Evolutionary conservation across 164 flowering plant species (phyloP), one percentile per base, ranked within the genome.

Genomic region (Annona cherimola): DNA sequence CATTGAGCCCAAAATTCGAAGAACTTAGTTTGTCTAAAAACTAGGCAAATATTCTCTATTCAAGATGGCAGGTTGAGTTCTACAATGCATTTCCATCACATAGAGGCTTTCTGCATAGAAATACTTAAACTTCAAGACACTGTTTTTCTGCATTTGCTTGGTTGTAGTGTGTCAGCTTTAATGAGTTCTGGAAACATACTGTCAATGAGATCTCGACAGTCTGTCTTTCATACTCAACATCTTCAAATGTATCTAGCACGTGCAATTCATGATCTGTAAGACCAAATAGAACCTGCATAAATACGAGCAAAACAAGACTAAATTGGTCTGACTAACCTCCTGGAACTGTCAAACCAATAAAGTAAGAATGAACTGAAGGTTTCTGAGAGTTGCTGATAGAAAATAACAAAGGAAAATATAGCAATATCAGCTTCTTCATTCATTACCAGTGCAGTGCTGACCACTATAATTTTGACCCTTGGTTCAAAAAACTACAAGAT

Each of bases 171-270:
- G 8, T 69, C 18, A 69, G 60, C 2, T 45, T n/a, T 69, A 42
- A 63, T 19, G 50, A 50, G 63, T 61, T 73, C 54, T 8, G 12
- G 42, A 50, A 50, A 73, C 81, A 83, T 81, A 94, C 98, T 79
- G 50, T 64, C 69, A 86, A 72, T 2, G 79, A 75, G 59, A 92
- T 83, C 63, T 90, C 85, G 54, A 90, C 88, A 68, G 73, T 42
- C 35, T 62, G 68, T 77, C 97, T 87, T 77, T 85, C 88, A 71
- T 94, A 94, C 77, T 92, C 97, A 61, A 75, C 86, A 77, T 89
- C 98, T 82, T 94, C 97, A 83, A 94, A 89, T 62, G 41, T 44
- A 79, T 94, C 98, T 67, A 94, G 73, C 67, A 90, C 78, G 69
- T 84, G 39, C 54, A 92, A 77, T 81, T 94, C 98, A 66, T 82